Percentiles rank a stretch among this genome's conserved stretches.
Evolutionary conservation across 148 eudicot genomes (phyloP).

Genomic region (Vaccinium vitisidaea): DNA sequence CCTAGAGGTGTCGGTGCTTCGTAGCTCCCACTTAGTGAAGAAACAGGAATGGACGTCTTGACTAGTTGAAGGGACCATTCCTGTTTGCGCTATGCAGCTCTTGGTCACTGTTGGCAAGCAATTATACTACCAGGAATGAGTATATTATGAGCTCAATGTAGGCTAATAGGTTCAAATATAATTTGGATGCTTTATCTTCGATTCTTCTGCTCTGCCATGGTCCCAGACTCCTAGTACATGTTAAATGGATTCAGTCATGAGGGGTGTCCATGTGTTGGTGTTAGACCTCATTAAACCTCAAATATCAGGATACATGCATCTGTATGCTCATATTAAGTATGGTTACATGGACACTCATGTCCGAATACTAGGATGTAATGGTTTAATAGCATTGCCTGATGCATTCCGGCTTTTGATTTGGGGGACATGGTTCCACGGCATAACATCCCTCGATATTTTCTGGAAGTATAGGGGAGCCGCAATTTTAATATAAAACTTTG

Average conservation of each 20-base stretch:
- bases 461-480: background rate
- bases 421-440: background rate
- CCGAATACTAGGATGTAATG: background rate
- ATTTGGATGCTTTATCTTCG: background rate
- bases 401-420: background rate
- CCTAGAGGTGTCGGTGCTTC: too few species aligned
- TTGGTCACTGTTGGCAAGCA: conserved; percentile 4
- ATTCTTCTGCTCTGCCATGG: background rate
- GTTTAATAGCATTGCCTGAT: background rate
- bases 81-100: background rate
- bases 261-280: background rate
- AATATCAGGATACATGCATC: background rate
- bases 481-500: background rate
- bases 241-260: background rate
- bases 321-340: background rate
- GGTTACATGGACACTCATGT: background rate
- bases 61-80: background rate
- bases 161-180: background rate
- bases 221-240: background rate
- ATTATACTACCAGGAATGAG: background rate
- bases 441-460: background rate
- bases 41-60: background rate
- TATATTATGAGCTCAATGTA: background rate
- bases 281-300: background rate
- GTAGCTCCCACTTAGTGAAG: background rate